phyloP scores from a whole-genome alignment of 495 filamentous ascomycete genomes.

The Corynascus novoguineensis region DNA sequence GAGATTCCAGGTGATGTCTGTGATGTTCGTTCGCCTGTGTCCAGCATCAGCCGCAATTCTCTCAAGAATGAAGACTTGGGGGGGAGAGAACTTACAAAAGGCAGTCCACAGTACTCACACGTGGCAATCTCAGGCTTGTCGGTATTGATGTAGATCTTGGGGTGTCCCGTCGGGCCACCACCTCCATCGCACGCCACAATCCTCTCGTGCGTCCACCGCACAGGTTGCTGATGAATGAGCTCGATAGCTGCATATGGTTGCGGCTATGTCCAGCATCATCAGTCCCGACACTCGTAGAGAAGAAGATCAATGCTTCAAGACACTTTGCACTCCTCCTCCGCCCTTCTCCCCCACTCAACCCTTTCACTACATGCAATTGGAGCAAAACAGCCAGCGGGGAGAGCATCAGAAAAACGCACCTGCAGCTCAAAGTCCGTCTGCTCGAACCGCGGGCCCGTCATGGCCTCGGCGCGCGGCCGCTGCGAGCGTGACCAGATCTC shows the following conservation, averaged over 20 bases:
- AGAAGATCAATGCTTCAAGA: no score
- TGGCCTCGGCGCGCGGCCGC: constrained; percentile 69
- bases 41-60: neutral
- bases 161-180: constrained; percentile 87
- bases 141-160: constrained; percentile 91
- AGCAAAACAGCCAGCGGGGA: neutral
- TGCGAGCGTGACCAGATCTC: constrained; percentile 79
- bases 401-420: constrained; percentile 52
- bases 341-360: neutral
- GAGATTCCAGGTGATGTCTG: constrained; percentile 70
- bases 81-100: constrained; percentile 63
- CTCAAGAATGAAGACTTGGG: neutral
- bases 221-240: constrained; percentile 91
- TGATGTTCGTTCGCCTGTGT: constrained; percentile 79
- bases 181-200: constrained; percentile 88
- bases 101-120: constrained; percentile 92
- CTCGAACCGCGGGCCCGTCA: constrained; percentile 93
- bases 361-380: neutral
- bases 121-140: constrained; percentile 90
- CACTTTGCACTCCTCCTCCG: no score
- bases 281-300: neutral
- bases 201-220: constrained; percentile 78
- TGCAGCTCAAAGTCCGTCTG: constrained; percentile 88
- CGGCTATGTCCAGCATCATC: constrained; percentile 63
- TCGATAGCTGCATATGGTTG: constrained; percentile 84